phyloP scores from a whole-genome alignment of 2,329 filamentous ascomycete species.

The Calycina herbarum region DNA sequence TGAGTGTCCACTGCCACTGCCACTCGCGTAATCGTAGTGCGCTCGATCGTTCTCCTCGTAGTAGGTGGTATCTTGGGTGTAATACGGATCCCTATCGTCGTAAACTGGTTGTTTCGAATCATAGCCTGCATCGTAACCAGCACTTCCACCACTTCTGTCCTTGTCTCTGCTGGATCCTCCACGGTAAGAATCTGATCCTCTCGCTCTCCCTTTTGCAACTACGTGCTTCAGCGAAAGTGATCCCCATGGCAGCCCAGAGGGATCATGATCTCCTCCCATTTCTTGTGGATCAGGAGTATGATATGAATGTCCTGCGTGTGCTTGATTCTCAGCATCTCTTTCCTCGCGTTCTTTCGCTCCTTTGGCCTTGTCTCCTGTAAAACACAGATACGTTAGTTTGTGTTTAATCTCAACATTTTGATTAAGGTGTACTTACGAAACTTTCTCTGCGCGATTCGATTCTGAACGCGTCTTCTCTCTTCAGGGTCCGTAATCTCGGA shows the following conservation, averaged over 20 bases:
- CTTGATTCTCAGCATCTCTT: constrained; percentile 62
- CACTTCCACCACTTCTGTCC: constrained; percentile 23
- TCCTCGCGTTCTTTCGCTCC: constrained; percentile 67
- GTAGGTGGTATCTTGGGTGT: constrained; percentile 9
- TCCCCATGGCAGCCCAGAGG: constrained; percentile 72
- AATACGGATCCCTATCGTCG: constrained; percentile 31
- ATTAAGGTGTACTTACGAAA: constrained; percentile 57
- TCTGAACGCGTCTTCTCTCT: constrained; percentile 73
- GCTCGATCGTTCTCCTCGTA: constrained; percentile 23
- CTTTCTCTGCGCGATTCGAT: constrained; percentile 73
- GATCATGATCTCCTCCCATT: constrained; percentile 51
- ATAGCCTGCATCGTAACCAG: constrained; percentile 14
- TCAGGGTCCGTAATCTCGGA: constrained; percentile 67
- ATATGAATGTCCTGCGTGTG: constrained; percentile 65
- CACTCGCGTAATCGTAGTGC: constrained; percentile 37
- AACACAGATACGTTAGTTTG: neutral
- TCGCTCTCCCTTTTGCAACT: constrained; percentile 45
- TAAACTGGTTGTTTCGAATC: constrained; percentile 25
- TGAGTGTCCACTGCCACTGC: constrained; percentile 32
- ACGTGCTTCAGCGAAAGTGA: constrained; percentile 61
- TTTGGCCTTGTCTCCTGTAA: constrained; percentile 67
- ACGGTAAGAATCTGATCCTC: constrained; percentile 44
- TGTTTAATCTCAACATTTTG: too few species aligned
- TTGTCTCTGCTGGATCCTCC: constrained; percentile 36
- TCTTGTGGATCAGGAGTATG: constrained; percentile 59